phyloP scores from a whole-genome alignment of 768 basidiomycete species.

The Auricularia auricula-judae region DNA sequence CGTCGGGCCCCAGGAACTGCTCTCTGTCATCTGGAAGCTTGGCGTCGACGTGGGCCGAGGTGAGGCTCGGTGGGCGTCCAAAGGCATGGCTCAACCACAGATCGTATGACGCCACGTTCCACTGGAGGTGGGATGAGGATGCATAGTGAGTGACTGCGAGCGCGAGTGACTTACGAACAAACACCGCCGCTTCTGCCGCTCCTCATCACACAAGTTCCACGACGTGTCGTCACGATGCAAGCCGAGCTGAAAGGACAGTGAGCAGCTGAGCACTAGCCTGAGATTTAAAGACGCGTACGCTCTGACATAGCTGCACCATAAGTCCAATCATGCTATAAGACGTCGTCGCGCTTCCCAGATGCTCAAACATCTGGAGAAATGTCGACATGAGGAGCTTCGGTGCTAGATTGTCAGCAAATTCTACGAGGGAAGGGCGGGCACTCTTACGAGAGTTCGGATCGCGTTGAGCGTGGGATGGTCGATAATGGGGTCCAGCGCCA shows the following conservation, averaged over 20 bases:
- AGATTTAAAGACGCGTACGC: background rate
- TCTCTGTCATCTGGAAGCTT: slow-evolving; percentile 43
- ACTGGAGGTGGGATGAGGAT: background rate
- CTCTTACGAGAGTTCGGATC: background rate
- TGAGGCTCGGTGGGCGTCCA: slow-evolving; percentile 58
- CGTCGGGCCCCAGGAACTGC: slow-evolving; percentile 38
- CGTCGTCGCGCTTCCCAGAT: background rate
- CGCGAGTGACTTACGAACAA: background rate
- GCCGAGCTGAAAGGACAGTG: background rate
- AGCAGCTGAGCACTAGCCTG: background rate
- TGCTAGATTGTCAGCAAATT: too few relatives aligned
- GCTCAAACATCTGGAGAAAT: background rate
- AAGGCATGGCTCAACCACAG: slow-evolving; percentile 10
- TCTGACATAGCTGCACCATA: background rate
- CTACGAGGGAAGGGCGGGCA: too few relatives aligned
- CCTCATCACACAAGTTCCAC: background rate
- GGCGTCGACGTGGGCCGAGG: slow-evolving; percentile 53
- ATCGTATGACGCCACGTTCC: background rate
- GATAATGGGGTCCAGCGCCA: background rate
- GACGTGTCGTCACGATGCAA: background rate
- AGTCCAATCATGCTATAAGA: background rate
- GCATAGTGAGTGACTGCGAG: background rate
- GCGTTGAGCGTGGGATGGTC: background rate
- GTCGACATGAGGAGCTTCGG: background rate
- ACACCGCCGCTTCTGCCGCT: background rate